Percentiles rank a stretch among this genome's conserved stretches.
Conservation (phyloP, 2,329 filamentous ascomycete species). For the Fusarium xyrophilum region DNA sequence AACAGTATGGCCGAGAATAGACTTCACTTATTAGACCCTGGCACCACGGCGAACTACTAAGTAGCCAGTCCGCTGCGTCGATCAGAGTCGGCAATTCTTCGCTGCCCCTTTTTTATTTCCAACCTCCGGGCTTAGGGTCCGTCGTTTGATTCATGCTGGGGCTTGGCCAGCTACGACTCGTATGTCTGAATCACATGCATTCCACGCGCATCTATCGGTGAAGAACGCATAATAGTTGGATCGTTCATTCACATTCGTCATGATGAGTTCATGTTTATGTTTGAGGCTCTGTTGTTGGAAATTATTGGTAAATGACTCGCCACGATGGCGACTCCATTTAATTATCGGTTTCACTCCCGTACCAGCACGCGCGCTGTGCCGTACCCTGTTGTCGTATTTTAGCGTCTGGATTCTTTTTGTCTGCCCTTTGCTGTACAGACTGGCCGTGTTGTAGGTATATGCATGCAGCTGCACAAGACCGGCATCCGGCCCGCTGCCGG, state of each 20-base stretch:
- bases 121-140: not conserved
- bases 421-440: slow-evolving; percentile 17
- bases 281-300: not conserved
- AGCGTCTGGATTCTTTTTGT: slow-evolving; percentile 25
- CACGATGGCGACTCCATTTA: slow-evolving; percentile 11
- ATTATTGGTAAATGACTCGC: slow-evolving; percentile 27
- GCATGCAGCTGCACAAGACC: slow-evolving; percentile 38
- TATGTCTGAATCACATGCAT: slow-evolving; percentile 26
- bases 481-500: slow-evolving; percentile 39
- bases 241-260: not conserved
- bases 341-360: slow-evolving; percentile 16
- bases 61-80: slow-evolving; percentile 25
- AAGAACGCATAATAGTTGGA: not conserved
- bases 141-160: slow-evolving; percentile 18
- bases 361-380: slow-evolving; percentile 2
- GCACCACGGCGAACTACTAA: slow-evolving; percentile 24
- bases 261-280: not conserved
- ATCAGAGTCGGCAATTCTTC: slow-evolving; percentile 33
- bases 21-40: slow-evolving; percentile 19
- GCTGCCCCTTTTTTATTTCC: slow-evolving; percentile 24
- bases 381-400: slow-evolving; percentile 10
- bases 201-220: slow-evolving; percentile 2
- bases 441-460: slow-evolving; percentile 3
- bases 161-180: not conserved
- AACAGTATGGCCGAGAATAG: slow-evolving; percentile 28